Percentiles rank a stretch among this genome's conserved stretches.
These are phyloP conservation scores for Notholithocarpus densiflorus DNA, from an alignment of 306 rosid genomes.

Conservation along the genomic window DNA sequence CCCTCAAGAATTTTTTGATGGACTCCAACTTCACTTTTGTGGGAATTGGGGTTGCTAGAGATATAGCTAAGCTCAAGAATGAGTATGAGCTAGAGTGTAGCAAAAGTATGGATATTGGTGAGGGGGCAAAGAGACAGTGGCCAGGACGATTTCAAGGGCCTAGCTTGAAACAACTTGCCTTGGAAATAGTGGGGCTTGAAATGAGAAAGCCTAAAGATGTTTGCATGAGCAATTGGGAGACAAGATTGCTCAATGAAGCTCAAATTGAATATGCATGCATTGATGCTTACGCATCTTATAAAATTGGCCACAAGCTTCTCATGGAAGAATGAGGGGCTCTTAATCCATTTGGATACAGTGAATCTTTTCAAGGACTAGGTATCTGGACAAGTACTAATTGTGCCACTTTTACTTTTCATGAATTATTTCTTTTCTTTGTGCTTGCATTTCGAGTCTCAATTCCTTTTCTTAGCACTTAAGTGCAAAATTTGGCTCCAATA, in stretches of 20 bases:
- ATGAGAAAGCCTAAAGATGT: conserved; percentile 25
- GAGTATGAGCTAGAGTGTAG: conserved; percentile 13
- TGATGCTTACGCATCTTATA: conserved; percentile 34
- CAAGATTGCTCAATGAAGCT: background rate
- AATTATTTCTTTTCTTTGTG: no score
- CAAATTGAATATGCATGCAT: conserved; percentile 33
- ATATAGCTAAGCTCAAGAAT: background rate
- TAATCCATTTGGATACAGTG: no score
- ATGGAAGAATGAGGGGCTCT: background rate
- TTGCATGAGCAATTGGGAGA: conserved; percentile 7
- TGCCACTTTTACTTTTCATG: no score
- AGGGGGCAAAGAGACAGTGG: conserved; percentile 8
- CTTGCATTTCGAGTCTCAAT: no score
- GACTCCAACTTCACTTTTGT: conserved; percentile 3
- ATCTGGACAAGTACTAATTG: no score
- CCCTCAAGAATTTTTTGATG: background rate
- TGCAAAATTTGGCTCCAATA: no score
- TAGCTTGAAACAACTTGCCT: conserved; percentile 23
- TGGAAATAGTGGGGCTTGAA: conserved; percentile 7
- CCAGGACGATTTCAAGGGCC: background rate
- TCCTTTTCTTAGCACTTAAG: no score
- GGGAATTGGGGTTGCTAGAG: conserved; percentile 20
- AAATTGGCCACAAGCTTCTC: conserved; percentile 27
- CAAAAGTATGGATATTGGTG: background rate
- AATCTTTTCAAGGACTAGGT: no score